A percentile compares a stretch with the other conserved stretches of the same genome.
These are phyloP conservation scores for Trichoderma asperellum DNA, from an alignment of 2,329 filamentous ascomycete genomes.

Conservation along the genomic window DNA sequence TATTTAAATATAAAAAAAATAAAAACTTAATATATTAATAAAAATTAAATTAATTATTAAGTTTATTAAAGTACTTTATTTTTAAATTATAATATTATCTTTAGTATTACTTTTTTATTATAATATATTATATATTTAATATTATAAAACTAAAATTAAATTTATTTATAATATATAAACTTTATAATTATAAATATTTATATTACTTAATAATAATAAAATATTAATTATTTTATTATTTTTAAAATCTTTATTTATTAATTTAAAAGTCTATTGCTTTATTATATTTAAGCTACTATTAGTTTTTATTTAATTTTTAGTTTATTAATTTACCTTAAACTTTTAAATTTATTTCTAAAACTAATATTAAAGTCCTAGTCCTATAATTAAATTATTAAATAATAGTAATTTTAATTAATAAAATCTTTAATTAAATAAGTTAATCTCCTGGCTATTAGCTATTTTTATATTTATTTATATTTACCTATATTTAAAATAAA, in stretches of 20 bases:
- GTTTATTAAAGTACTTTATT: no score
- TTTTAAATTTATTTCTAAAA: background rate
- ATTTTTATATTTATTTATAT: background rate
- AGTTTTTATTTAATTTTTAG: background rate
- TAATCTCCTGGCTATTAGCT: background rate
- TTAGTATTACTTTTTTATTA: no score
- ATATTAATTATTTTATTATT: background rate
- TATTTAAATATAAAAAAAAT: background rate
- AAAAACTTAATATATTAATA: background rate
- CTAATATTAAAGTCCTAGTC: background rate
- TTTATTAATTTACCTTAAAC: background rate
- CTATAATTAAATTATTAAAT: background rate
- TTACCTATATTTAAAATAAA: background rate
- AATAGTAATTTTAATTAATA: background rate
- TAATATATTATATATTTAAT: background rate
- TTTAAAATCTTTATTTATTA: background rate
- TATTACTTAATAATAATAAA: background rate
- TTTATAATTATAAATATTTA: no score
- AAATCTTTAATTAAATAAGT: no score
- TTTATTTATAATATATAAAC: background rate
- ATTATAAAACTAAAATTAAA: background rate
- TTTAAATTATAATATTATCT: background rate
- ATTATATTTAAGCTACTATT: background rate
- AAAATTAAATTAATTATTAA: no score
- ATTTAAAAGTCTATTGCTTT: background rate